Conservation (phyloP, 1,139 yeast species). For the Candida labiduridarum region DNA sequence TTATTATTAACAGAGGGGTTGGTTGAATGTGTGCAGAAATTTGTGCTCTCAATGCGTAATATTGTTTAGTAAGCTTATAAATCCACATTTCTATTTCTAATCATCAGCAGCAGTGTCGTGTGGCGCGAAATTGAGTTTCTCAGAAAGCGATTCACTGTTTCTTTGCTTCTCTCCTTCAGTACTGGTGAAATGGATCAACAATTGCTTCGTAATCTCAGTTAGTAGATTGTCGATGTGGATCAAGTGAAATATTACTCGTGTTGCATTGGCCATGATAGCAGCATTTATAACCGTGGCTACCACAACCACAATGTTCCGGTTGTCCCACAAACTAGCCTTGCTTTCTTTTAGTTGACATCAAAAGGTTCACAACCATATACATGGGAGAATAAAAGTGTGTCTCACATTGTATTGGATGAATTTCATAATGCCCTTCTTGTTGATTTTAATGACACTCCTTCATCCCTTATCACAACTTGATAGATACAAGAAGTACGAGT, state of each 20-base stretch:
- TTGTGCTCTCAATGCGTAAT: background rate
- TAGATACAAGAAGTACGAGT: no score
- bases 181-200: background rate
- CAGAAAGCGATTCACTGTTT: background rate
- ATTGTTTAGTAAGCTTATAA: background rate
- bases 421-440: no score
- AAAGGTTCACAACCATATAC: background rate
- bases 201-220: background rate
- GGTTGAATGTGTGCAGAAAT: background rate
- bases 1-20: background rate
- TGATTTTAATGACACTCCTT: no score
- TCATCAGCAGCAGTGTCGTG: background rate
- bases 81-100: background rate
- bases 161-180: no score
- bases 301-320: background rate
- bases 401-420: background rate
- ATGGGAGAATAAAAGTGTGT: background rate
- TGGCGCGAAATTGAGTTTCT: background rate
- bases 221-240: background rate
- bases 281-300: background rate
- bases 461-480: no score
- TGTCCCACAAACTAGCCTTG: background rate
- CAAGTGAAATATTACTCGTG: background rate
- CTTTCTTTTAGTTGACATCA: background rate
- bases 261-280: background rate